Conservation (phyloP, 768 basidiomycete species). For the Cubamyces lactineus region DNA sequence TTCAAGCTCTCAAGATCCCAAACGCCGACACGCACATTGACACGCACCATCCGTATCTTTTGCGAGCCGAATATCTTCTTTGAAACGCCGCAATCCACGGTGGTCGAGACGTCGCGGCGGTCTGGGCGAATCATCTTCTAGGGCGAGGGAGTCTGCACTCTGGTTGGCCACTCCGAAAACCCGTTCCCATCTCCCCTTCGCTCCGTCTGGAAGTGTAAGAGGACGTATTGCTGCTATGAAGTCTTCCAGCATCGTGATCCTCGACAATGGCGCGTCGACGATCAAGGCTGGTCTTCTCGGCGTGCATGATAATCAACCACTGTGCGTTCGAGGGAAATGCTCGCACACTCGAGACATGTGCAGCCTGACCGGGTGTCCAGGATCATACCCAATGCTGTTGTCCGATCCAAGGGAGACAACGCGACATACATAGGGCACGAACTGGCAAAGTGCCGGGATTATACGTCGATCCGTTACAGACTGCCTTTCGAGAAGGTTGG, state of each 20-base stretch:
- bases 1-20: no score
- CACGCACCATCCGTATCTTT: no score
- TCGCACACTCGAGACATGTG: not conserved
- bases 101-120: not conserved
- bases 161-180: not conserved
- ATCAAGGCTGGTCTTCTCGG: constrained; percentile 73
- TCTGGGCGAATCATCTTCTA: constrained; percentile 15
- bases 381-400: constrained; percentile 78
- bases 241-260: constrained; percentile 46
- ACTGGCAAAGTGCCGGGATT: constrained; percentile 74
- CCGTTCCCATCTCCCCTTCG: constrained; percentile 10
- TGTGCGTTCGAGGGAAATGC: constrained; percentile 27
- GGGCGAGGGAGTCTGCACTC: not conserved
- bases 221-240: constrained; percentile 8
- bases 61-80: not conserved
- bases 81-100: not conserved
- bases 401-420: constrained; percentile 84
- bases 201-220: constrained; percentile 10
- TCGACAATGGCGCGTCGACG: constrained; percentile 87
- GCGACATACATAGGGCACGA: constrained; percentile 87
- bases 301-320: constrained; percentile 33
- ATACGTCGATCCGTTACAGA: constrained; percentile 79
- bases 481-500: constrained; percentile 87
- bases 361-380: constrained; percentile 40
- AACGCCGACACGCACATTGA: not conserved